Base-by-base conservation (phyloP, 2,329 filamentous ascomycete species). In the Biscogniauxia sp. region DNA sequence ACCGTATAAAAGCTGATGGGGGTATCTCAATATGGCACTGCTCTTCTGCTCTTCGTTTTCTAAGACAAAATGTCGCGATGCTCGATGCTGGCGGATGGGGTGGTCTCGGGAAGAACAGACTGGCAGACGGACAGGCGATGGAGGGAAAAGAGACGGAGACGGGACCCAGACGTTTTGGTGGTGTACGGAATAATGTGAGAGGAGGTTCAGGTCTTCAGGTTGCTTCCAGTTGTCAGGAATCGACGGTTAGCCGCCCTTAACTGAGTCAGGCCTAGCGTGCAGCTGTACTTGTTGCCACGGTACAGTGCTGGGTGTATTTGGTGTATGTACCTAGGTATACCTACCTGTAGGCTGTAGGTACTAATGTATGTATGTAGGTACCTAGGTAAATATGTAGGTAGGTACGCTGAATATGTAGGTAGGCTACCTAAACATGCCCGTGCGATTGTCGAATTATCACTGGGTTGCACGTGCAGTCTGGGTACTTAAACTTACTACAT, bases 191-290 rank as follows among this genome's bases (percentile, higher is more conserved):
- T 23, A 23, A 55, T 37, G 32, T 37, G 58, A 58, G 61, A 64
- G 63, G 60, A 23, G 23, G 23, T 23, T 23, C 23, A 23, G 23
- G 23, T 5, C 23, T 5, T 23, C 23, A 60, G 61, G 65, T 61
- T 64, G 61, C 60, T 45, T 45, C 37, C 37, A 45, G 37, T 45
- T 45, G 37, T 62, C 64, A 67, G 64, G 65, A 66, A 60, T 64
- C 62, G 61, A 64, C 57, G 52, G 60, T 62, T 63, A 63, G 63
- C 56, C 60, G 59, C 63, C 54, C 51, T 66, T 63, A 63, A 63
- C 65, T 58, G 37, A 15, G 62, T 64, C 23, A 1, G 57, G 65
- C 45, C 51, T 67, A 67, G 65, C 56, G 61, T 54, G 19, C 11
- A n/a, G 37, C 9, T 32, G 28, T 13, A 32, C 28, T n/a, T n/a